Evolutionary conservation across 352 stramenopile genomes (phyloP).

Genomic region (Pythium folliculosum): DNA sequence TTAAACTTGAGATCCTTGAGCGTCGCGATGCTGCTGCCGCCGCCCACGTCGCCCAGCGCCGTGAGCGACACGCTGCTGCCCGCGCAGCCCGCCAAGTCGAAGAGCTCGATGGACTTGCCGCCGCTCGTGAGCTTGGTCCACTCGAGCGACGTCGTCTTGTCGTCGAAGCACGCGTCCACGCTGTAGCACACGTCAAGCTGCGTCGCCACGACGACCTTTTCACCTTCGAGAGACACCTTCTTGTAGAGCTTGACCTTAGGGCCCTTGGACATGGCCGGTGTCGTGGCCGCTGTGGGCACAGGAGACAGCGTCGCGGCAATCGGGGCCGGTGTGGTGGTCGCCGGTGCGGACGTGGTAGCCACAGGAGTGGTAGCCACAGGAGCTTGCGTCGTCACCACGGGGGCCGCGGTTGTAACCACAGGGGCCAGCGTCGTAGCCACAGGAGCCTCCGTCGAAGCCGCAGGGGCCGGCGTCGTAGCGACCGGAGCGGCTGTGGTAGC

Average conservation of each 20-base stretch:
- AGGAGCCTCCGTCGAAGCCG: not conserved
- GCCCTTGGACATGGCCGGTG: not conserved
- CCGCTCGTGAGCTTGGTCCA: conserved; percentile 6
- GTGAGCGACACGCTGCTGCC: conserved; percentile 6
- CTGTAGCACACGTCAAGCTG: conserved; percentile 15
- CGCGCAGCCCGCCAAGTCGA: not conserved
- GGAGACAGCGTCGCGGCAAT: too few species aligned
- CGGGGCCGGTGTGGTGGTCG: not conserved
- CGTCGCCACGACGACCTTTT: conserved; percentile 6
- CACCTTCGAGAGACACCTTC: conserved; percentile 4
- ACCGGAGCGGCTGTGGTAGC: not conserved
- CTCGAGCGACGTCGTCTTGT: conserved; percentile 1
- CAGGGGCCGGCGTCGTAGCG: not conserved
- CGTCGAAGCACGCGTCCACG: conserved; percentile 12
- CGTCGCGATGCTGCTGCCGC: not conserved
- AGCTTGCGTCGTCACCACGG: not conserved
- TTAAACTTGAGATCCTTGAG: conserved; percentile 10
- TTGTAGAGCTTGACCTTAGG: conserved; percentile 17
- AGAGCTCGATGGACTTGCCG: conserved; percentile 4
- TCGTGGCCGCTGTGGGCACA: not conserved
- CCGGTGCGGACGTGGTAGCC: too few species aligned
- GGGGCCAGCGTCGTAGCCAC: not conserved
- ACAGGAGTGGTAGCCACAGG: too few species aligned
- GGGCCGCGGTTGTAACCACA: not conserved
- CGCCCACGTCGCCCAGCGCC: not conserved